Conservation (phyloP, 768 basidiomycete species). For the Lactarius tabidus region DNA sequence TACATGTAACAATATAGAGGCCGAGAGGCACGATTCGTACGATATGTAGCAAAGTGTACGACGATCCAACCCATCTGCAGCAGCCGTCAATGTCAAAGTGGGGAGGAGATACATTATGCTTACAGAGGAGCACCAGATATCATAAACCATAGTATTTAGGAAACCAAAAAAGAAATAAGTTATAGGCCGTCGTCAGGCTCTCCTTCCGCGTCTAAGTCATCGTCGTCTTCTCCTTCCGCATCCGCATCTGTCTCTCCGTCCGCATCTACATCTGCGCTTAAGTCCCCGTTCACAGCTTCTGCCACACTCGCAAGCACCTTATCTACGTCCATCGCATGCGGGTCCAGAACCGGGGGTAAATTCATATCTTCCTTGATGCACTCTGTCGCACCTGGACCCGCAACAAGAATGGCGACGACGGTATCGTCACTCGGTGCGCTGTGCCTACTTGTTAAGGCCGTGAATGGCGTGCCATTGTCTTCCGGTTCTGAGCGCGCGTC, state of each 20-base stretch:
- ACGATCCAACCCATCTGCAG: not conserved
- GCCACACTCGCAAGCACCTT: slow-evolving; percentile 24
- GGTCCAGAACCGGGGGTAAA: not conserved
- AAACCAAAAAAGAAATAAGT: slow-evolving; percentile 19
- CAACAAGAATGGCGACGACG: slow-evolving; percentile 38
- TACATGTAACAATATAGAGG: slow-evolving; percentile 7
- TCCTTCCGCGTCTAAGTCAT: slow-evolving; percentile 34
- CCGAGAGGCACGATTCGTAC: slow-evolving; percentile 3
- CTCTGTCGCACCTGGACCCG: not conserved
- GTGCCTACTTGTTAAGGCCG: slow-evolving; percentile 45
- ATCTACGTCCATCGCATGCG: slow-evolving; percentile 24
- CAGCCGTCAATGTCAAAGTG: slow-evolving; percentile 5
- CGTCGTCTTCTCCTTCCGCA: slow-evolving; percentile 36
- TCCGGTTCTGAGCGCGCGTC: slow-evolving; percentile 45
- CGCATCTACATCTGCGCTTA: slow-evolving; percentile 29
- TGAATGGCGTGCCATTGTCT: slow-evolving; percentile 49
- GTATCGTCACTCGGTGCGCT: slow-evolving; percentile 60
- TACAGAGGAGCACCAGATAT: slow-evolving; percentile 19
- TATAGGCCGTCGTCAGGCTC: slow-evolving; percentile 31
- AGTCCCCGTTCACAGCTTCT: not conserved
- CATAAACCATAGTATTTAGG: slow-evolving; percentile 18
- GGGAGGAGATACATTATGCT: slow-evolving; percentile 17
- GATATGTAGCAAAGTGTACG: slow-evolving; percentile 2
- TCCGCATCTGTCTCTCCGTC: slow-evolving; percentile 45
- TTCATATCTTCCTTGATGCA: slow-evolving; percentile 13